Base-by-base conservation (phyloP, 2,329 filamentous ascomycete species). In the Scedosporium apiospermum region DNA sequence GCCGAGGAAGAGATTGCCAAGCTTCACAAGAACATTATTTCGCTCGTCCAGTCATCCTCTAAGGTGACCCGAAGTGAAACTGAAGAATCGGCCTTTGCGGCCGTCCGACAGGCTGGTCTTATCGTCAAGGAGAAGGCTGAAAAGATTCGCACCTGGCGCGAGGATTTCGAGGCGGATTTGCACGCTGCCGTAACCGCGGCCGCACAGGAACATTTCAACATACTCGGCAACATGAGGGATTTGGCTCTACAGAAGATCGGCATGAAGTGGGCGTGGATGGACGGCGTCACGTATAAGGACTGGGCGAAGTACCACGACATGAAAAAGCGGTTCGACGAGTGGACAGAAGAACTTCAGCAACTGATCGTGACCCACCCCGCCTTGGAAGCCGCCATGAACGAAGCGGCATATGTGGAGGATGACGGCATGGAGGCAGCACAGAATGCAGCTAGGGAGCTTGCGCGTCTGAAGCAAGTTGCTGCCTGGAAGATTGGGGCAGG, bases 231-330 rank as follows among this genome's bases (percentile, higher is more conserved):
- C 70, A 93, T 95, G 64, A 86, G 90, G 51, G 89, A 93, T 68
- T 80, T 96, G 42, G 91, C 92, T 5, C 81, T 97, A 41, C 91
- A 96, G 72, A 91, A 96, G 72, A 91, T 97, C 62, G 93, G 93
- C 63, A 93, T 96, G 86, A 85, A 84, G 70, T 99, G 95, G 93
- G 92, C 93, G 12, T 96, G 91, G 88, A 95, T 92, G 77, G 92
- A 98, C 63, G 91, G 91, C 38, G 85, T 99, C 65, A 96, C 93
- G 1, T 97, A 99, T 80, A 93, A 96, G 73, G 92, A 99, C 73
- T 99, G 95, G 95, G 86, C 88, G 64, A 95, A 93, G 73, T 99
- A 96, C 71, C 92, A 98, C 73, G 86, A 90, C 64, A 80, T 99
- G 63, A 96, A 90, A 77, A 85, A 83, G 62, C 88, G 89, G 12